Conservation (phyloP, 164 flowering plant species). For the Dillenia suffruticosa region DNA sequence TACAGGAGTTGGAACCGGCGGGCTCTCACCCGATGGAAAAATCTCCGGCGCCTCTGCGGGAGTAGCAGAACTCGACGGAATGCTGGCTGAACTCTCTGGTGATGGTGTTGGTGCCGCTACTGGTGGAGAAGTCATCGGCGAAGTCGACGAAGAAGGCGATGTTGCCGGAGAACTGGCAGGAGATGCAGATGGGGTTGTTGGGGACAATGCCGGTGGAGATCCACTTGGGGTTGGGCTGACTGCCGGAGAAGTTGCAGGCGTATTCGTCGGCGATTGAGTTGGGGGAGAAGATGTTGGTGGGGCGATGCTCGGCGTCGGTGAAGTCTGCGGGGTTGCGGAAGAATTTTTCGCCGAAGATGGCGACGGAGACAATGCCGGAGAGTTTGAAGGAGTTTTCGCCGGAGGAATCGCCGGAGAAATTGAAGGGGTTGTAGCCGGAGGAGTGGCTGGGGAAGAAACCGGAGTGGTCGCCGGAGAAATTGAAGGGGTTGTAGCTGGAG, state of each 20-base stretch:
- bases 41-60: slow-evolving; percentile 25
- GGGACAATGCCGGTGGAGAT: slow-evolving; percentile 5
- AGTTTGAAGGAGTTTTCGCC: not conserved
- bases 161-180: slow-evolving; percentile 13
- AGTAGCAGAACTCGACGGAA: slow-evolving; percentile 29
- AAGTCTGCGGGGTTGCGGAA: not conserved
- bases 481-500: slow-evolving; percentile 15
- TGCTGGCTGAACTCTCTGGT: not conserved
- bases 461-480: slow-evolving; percentile 12
- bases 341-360: slow-evolving; percentile 4
- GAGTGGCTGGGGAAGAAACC: slow-evolving; percentile 1
- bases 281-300: slow-evolving; percentile 5
- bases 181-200: not conserved
- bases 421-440: not conserved
- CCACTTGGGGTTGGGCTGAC: not conserved
- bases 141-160: slow-evolving; percentile 16
- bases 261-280: slow-evolving; percentile 4
- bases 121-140: slow-evolving; percentile 7
- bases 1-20: slow-evolving; percentile 20
- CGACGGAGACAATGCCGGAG: not conserved
- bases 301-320: not conserved
- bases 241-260: slow-evolving; percentile 9
- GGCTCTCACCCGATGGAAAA: slow-evolving; percentile 20
- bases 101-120: slow-evolving; percentile 8
- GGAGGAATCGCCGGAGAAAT: slow-evolving; percentile 2